phyloP scores from a whole-genome alignment of 2,329 filamentous ascomycete genomes.

The Pyrenophora graminea region DNA sequence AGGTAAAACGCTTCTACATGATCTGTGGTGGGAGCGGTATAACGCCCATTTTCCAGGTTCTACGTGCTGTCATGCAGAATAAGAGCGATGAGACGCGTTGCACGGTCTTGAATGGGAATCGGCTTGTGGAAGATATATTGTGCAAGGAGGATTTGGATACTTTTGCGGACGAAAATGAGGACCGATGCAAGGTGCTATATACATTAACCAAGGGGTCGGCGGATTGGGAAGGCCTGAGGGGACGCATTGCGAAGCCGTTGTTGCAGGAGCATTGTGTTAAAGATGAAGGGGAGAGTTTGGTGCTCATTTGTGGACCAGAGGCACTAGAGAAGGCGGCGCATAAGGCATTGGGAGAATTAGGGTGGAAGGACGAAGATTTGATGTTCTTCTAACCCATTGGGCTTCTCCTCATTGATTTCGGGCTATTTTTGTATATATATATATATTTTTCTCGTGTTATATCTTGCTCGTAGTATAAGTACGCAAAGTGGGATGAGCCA shows the following conservation, averaged over 20 bases:
- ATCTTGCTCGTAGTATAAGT: no score
- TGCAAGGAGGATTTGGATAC: slow-evolving; percentile 73
- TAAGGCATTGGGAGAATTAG: slow-evolving; percentile 61
- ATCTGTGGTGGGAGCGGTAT: slow-evolving; percentile 87
- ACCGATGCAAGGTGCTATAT: slow-evolving; percentile 68
- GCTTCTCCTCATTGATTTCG: not conserved
- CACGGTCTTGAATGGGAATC: slow-evolving; percentile 77
- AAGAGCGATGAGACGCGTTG: slow-evolving; percentile 67
- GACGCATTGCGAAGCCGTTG: slow-evolving; percentile 67
- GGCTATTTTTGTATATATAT: no score
- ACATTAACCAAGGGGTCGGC: slow-evolving; percentile 67
- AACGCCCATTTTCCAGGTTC: slow-evolving; percentile 86
- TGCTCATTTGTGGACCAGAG: slow-evolving; percentile 79
- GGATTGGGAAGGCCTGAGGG: slow-evolving; percentile 69
- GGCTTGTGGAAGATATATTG: slow-evolving; percentile 78
- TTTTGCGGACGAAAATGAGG: slow-evolving; percentile 58
- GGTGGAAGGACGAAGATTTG: slow-evolving; percentile 74
- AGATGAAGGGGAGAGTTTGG: slow-evolving; percentile 60
- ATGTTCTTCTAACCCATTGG: slow-evolving; percentile 68
- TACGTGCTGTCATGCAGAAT: slow-evolving; percentile 73
- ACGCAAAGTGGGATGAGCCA: no score
- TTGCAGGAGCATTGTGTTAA: slow-evolving; percentile 62
- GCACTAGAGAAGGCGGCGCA: slow-evolving; percentile 71
- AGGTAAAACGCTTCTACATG: slow-evolving; percentile 75
- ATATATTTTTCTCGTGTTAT: no score